Conservation (phyloP, 1,284 basidiomycete species). For the Sphagnurus paluster region DNA sequence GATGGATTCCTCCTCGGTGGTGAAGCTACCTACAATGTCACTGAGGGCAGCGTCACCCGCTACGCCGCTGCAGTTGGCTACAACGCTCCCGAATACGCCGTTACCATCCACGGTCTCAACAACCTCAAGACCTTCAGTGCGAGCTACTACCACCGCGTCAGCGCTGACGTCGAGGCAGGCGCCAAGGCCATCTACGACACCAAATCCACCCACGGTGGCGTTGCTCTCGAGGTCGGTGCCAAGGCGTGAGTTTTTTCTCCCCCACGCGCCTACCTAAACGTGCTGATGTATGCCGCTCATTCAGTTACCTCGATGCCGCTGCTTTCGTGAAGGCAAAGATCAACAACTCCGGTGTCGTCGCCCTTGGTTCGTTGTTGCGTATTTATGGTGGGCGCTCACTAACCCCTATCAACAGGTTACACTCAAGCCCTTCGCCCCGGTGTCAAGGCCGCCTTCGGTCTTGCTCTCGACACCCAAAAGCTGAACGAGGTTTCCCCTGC, state of each 20-base stretch:
- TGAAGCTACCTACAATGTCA: slow-evolving; percentile 97
- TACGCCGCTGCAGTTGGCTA: slow-evolving; percentile 94
- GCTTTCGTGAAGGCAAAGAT: slow-evolving; percentile 99
- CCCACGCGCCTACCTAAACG: background rate
- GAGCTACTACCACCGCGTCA: slow-evolving; percentile 99
- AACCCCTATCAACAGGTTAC: slow-evolving; percentile 55
- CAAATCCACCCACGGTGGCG: slow-evolving; percentile 86
- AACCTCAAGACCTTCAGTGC: slow-evolving; percentile 95
- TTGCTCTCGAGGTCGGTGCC: slow-evolving; percentile 94
- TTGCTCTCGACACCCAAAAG: slow-evolving; percentile 89
- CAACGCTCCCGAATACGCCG: slow-evolving; percentile 95
- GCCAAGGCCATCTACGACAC: slow-evolving; percentile 98
- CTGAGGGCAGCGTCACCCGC: slow-evolving; percentile 87
- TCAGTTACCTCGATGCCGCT: slow-evolving; percentile 81
- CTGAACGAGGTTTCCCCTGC: slow-evolving; percentile 68
- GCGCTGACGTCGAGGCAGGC: slow-evolving; percentile 93
- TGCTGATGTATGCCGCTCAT: too few relatives aligned
- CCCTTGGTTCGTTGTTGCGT: slow-evolving; percentile 55
- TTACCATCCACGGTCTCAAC: slow-evolving; percentile 93
- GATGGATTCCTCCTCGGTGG: slow-evolving; percentile 98
- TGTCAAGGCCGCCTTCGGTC: slow-evolving; percentile 92
- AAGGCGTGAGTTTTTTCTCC: slow-evolving; percentile 72
- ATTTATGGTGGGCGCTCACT: slow-evolving; percentile 6
- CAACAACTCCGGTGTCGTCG: slow-evolving; percentile 93
- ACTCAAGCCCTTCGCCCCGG: slow-evolving; percentile 93